Evolutionary conservation across 75 land plant genomes (phyloP), one percentile per base, ranked within the genome.

Genomic region (Isoetes taiwanensis): DNA sequence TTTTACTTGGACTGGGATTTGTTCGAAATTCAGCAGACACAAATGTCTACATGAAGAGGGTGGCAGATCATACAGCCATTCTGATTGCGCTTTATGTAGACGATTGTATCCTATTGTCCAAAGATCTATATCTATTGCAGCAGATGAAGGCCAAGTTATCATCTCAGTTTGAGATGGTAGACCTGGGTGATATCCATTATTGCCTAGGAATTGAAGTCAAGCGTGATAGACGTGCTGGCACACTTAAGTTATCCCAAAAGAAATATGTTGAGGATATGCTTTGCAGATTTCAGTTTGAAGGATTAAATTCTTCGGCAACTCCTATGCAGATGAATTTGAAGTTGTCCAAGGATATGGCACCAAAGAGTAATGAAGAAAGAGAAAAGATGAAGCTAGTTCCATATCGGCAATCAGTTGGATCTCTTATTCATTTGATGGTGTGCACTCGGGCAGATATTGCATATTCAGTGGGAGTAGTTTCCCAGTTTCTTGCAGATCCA

Each of bases 81-180:
- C n/a, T 67, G 23, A 2, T 57, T 2, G 37, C 16, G 5, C 23
- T 67, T 3, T 73, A 73, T 73, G 76, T 63, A 23, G 76, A 67
- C 59, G 76, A 73, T 28, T 60, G 64, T n/a, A 35, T 62, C 2
- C 55, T 66, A 23, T 54, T 63, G 20, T 34, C 17, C 12, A 61
- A 53, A 48, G 43, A 66, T 38, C 0, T 66, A 10, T 57, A 24
- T 4, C 2, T 61, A 0, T 3, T 72, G 25, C 34, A 55, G 29
- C 40, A 56, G 1, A 39, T 32, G 5, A 66, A 66, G 32, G 30
- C 29, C 3, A 28, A 50, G 2, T 30, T 66, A 1, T 56, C 54
- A 32, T 8, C 30, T 2, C 14, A 38, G 9, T 72, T 66, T 72
- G 54, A 56, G 4, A 72, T 72, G 52, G 66, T 58, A 21, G 41